phyloP scores from a whole-genome alignment of 148 eudicot species.

The Fallopia convolvulus region DNA sequence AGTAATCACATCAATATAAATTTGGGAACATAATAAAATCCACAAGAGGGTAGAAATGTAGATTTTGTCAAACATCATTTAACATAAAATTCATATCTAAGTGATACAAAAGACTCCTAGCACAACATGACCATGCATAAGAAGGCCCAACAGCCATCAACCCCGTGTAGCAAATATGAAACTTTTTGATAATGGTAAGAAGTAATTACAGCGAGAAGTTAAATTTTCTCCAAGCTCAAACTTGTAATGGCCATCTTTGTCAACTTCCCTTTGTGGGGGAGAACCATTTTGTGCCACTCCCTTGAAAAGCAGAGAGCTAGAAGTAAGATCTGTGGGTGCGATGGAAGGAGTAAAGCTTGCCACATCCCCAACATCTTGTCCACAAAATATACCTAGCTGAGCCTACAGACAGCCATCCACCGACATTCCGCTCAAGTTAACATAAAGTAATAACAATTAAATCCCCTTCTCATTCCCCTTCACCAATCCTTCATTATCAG shows the following conservation, averaged over 20 bases:
- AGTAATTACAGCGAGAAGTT: conserved; percentile 67
- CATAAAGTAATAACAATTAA: conserved; percentile 9
- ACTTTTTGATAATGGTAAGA: neutral
- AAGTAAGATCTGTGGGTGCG: conserved; percentile 40
- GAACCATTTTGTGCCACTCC: conserved; percentile 49
- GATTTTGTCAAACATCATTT: neutral
- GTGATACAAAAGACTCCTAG: neutral
- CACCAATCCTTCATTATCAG: neutral
- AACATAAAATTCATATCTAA: neutral
- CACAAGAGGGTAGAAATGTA: neutral
- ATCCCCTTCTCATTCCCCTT: neutral
- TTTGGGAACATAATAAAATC: neutral
- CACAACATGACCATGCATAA: neutral
- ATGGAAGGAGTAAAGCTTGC: conserved; percentile 56
- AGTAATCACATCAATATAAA: neutral
- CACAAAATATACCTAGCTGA: conserved; percentile 68
- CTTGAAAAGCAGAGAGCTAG: conserved; percentile 46
- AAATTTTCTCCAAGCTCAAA: conserved; percentile 73
- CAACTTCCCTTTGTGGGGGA: conserved; percentile 69
- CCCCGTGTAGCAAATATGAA: conserved; percentile 3
- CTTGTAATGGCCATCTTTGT: conserved; percentile 74
- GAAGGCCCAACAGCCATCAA: neutral
- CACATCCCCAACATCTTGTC: conserved; percentile 68
- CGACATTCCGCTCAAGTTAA: conserved; percentile 24
- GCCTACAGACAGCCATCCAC: conserved; percentile 77